Conservation (phyloP, 179 eudicot genomes). For the Heliamphora pulchella region DNA sequence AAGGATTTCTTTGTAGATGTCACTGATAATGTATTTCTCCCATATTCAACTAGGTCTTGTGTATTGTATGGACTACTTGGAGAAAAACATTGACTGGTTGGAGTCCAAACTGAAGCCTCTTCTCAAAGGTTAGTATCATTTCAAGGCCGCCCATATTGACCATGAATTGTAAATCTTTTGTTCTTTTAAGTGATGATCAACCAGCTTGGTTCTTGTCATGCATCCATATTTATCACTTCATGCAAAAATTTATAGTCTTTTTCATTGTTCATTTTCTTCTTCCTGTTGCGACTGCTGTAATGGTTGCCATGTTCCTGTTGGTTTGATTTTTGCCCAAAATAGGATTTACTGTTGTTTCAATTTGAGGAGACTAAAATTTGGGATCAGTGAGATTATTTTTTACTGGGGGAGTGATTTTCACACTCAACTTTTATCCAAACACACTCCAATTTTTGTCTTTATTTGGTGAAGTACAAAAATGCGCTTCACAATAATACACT, state of each 20-base stretch:
- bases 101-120: constrained; percentile 80
- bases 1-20: constrained; percentile 6
- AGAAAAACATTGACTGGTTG: constrained; percentile 95
- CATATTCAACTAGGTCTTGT: constrained; percentile 57
- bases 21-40: constrained; percentile 10
- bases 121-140: constrained; percentile 58
- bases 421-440: too few species aligned
- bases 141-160: background rate
- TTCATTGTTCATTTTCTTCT: background rate
- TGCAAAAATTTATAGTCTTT: background rate
- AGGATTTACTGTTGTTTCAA: background rate
- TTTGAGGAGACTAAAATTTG: background rate
- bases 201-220: background rate
- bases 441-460: too few species aligned
- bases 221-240: background rate
- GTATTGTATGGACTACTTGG: constrained; percentile 96
- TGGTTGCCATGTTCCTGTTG: background rate
- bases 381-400: background rate
- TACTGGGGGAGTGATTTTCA: too few species aligned
- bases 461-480: too few species aligned
- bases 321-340: background rate
- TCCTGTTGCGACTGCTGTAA: too few species aligned
- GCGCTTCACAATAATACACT: too few species aligned
- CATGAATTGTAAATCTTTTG: background rate
- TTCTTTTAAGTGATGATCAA: background rate